Evolutionary conservation across 495 filamentous ascomycete genomes (phyloP).

Genomic region (Xylaria flabelliformis): DNA sequence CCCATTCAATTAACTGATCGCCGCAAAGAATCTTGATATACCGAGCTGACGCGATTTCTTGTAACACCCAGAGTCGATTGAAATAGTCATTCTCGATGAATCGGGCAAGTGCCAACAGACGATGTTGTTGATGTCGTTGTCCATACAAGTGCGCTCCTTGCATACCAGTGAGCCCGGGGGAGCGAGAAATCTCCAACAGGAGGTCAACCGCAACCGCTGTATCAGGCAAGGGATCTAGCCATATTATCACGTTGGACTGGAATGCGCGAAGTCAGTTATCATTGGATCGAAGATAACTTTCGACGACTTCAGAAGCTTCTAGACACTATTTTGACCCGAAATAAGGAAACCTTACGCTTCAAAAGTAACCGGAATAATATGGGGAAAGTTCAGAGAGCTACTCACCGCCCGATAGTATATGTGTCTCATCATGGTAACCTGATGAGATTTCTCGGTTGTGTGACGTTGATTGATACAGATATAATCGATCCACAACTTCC

Average conservation of each 20-base stretch:
- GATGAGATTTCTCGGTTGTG: conserved; percentile 37
- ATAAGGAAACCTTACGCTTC: too few relatives aligned
- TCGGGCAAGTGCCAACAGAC: conserved; percentile 17
- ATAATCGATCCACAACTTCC: conserved; percentile 43
- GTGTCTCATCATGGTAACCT: conserved; percentile 43
- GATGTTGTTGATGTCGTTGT: conserved; percentile 13
- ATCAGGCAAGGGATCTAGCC: conserved; percentile 39
- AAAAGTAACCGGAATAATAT: not conserved
- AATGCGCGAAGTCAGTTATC: not conserved
- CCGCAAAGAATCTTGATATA: conserved; percentile 12
- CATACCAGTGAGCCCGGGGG: conserved; percentile 5
- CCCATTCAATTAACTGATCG: conserved; percentile 16
- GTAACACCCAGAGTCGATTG: conserved; percentile 21
- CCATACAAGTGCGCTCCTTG: conserved; percentile 19
- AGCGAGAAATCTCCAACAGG: conserved; percentile 13
- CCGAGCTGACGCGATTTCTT: conserved; percentile 23
- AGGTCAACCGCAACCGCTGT: conserved; percentile 18
- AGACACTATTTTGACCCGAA: too few relatives aligned
- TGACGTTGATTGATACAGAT: conserved; percentile 50
- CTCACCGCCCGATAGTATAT: conserved; percentile 41
- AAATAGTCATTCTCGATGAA: conserved; percentile 28
- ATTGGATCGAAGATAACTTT: not conserved
- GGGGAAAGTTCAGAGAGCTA: not conserved
- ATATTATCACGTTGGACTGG: conserved; percentile 34
- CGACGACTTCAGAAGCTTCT: not conserved